Evolutionary conservation across 805 yeast species (phyloP).

Genomic region (Ogataea nonfermentans): DNA sequence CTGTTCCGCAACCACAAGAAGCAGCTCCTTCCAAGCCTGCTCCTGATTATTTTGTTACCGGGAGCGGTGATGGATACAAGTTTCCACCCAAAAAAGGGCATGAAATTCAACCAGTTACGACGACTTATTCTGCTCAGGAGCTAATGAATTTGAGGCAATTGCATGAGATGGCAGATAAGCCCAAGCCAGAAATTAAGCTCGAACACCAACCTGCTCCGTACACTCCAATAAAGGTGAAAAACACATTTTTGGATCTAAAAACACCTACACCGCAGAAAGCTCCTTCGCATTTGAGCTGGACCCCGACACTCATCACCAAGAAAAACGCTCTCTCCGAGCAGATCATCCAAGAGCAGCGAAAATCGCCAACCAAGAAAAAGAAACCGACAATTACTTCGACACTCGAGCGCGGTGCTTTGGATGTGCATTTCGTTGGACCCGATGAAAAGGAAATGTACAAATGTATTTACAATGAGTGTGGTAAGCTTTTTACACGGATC

Average conservation of each 20-base stretch:
- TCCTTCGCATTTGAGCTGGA: slow-evolving; percentile 34
- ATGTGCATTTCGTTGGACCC: slow-evolving; percentile 78
- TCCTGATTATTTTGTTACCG: slow-evolving; percentile 48
- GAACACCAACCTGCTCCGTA: slow-evolving; percentile 4
- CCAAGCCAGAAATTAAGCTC: neutral
- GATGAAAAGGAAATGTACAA: slow-evolving; percentile 66
- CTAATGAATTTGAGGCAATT: slow-evolving; percentile 32
- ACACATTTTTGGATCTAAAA: slow-evolving; percentile 21
- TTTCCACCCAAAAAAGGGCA: slow-evolving; percentile 48
- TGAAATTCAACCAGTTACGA: slow-evolving; percentile 23
- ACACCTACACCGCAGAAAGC: slow-evolving; percentile 32
- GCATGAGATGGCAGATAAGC: slow-evolving; percentile 11
- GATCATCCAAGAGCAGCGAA: slow-evolving; percentile 37
- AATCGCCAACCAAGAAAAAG: slow-evolving; percentile 47
- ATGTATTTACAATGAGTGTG: slow-evolving; percentile 76
- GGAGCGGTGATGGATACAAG: slow-evolving; percentile 49
- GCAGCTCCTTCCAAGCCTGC: slow-evolving; percentile 10
- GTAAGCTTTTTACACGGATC: slow-evolving; percentile 79
- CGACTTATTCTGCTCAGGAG: slow-evolving; percentile 42
- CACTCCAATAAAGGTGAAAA: slow-evolving; percentile 31
- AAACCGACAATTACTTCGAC: slow-evolving; percentile 58
- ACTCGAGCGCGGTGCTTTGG: slow-evolving; percentile 87
- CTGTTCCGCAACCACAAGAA: neutral
- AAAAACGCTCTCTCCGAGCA: slow-evolving; percentile 30
- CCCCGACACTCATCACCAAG: slow-evolving; percentile 35